Percentiles rank a stretch among this genome's conserved stretches.
phyloP scores from a whole-genome alignment of 208 protist genomes.

The Naegleria lovaniensis region DNA sequence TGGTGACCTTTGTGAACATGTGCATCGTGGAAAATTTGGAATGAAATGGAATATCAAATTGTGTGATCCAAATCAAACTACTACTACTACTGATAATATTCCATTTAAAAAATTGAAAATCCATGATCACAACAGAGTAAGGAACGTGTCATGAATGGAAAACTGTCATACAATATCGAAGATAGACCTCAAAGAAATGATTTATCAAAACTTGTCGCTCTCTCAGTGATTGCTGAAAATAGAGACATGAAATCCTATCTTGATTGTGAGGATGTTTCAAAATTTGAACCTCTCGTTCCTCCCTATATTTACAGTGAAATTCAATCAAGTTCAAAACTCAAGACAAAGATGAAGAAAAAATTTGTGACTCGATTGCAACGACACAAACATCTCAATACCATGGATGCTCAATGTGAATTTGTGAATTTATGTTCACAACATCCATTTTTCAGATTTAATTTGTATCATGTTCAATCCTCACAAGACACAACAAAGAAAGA shows the following conservation, averaged over 20 bases:
- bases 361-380: background rate
- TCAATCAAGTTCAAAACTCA: background rate
- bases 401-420: background rate
- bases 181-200: background rate
- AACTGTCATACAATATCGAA: background rate
- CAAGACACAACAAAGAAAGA: background rate
- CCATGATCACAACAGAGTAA: background rate
- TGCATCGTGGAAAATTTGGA: too few relatives aligned
- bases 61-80: too few relatives aligned
- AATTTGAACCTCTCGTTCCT: background rate
- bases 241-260: background rate
- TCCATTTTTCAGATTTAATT: constrained; percentile 1
- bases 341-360: background rate
- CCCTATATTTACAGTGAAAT: background rate
- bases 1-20: too few relatives aligned
- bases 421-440: background rate
- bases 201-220: background rate
- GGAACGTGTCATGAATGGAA: background rate
- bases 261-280: background rate
- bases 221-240: background rate
- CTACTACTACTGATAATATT: too few relatives aligned
- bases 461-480: background rate
- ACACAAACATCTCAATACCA: background rate
- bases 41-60: too few relatives aligned
- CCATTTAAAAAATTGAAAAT: too few relatives aligned